A percentile compares a stretch with the other conserved stretches of the same genome.
Evolutionary conservation across 2,329 filamentous ascomycete species (phyloP).

Genomic region (Macrophomina pseudophaseolina): DNA sequence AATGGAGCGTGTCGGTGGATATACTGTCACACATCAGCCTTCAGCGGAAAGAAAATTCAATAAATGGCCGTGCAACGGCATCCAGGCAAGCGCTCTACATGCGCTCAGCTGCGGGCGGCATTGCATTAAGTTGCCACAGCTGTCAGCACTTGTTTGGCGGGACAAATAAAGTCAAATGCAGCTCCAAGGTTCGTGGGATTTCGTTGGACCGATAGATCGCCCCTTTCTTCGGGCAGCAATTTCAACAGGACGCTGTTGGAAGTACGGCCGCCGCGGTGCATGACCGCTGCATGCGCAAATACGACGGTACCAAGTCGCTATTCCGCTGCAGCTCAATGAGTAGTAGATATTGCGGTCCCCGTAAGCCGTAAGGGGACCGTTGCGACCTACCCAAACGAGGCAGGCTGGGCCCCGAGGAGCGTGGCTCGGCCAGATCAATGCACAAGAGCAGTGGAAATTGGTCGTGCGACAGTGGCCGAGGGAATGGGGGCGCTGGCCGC

Average conservation of each 20-base stretch:
- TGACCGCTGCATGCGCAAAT: conserved; percentile 6
- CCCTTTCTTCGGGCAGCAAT: conserved; percentile 20
- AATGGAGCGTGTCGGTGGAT: not conserved
- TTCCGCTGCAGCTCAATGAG: conserved; percentile 20
- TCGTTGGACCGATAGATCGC: not conserved
- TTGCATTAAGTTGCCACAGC: conserved; percentile 4
- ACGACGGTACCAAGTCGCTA: not conserved
- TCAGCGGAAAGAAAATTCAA: not conserved
- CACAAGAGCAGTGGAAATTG: conserved; percentile 10
- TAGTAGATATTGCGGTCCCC: conserved; percentile 12
- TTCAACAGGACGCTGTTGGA: not conserved
- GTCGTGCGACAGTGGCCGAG: conserved; percentile 12
- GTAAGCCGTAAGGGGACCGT: not conserved
- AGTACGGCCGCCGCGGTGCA: not conserved
- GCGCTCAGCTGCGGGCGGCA: conserved; percentile 12
- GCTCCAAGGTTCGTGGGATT: not conserved
- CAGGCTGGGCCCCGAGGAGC: not conserved
- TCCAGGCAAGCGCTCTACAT: not conserved
- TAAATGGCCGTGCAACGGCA: conserved; percentile 1
- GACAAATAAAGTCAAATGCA: not conserved
- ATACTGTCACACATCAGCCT: not conserved
- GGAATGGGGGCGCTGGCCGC: conserved; percentile 12
- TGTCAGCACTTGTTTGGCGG: not conserved
- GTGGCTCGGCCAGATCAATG: conserved; percentile 17
- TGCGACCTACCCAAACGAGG: conserved; percentile 11